Evolutionary conservation across 2,329 filamentous ascomycete genomes (phyloP).

Genomic region (Cadophora malorum): DNA sequence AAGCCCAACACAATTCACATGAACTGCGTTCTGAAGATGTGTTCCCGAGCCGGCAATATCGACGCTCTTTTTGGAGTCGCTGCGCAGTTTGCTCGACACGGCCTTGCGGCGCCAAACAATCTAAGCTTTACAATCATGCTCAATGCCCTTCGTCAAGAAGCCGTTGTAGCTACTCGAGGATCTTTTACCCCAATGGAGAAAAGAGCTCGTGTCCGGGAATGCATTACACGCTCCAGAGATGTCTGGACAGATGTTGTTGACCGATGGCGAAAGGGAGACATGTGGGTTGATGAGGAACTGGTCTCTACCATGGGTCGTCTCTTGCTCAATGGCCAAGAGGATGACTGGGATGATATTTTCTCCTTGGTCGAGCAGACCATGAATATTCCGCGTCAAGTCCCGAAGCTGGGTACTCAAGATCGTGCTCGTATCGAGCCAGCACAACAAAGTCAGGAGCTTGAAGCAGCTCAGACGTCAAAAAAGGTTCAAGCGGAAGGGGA

Average conservation of each 20-base stretch:
- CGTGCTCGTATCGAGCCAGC: slow-evolving; percentile 22
- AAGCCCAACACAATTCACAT: slow-evolving; percentile 81
- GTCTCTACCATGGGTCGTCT: slow-evolving; percentile 82
- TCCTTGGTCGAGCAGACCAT: slow-evolving; percentile 83
- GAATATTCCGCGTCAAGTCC: slow-evolving; percentile 65
- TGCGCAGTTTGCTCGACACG: slow-evolving; percentile 70
- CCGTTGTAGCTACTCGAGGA: slow-evolving; percentile 40
- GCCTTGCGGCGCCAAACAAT: slow-evolving; percentile 67
- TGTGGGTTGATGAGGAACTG: slow-evolving; percentile 79
- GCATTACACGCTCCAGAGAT: slow-evolving; percentile 70
- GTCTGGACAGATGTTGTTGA: slow-evolving; percentile 82
- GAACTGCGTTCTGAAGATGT: slow-evolving; percentile 87
- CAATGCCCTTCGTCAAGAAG: slow-evolving; percentile 69
- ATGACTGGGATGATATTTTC: slow-evolving; percentile 75
- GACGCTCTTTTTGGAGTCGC: slow-evolving; percentile 82
- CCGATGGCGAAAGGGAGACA: slow-evolving; percentile 75
- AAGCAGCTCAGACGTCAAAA: background rate
- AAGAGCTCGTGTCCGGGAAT: slow-evolving; percentile 48
- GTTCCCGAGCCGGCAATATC: slow-evolving; percentile 74
- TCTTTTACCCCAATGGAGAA: slow-evolving; percentile 41
- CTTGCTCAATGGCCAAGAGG: slow-evolving; percentile 68
- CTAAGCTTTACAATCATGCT: slow-evolving; percentile 84
- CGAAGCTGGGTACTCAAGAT: slow-evolving; percentile 28
- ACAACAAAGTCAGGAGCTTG: slow-evolving; percentile 8
- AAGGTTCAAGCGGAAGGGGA: background rate